A percentile compares a stretch with the other conserved stretches of the same genome.
Evolutionary conservation across 495 filamentous ascomycete genomes (phyloP).

Genomic region (Xylaria longipes): DNA sequence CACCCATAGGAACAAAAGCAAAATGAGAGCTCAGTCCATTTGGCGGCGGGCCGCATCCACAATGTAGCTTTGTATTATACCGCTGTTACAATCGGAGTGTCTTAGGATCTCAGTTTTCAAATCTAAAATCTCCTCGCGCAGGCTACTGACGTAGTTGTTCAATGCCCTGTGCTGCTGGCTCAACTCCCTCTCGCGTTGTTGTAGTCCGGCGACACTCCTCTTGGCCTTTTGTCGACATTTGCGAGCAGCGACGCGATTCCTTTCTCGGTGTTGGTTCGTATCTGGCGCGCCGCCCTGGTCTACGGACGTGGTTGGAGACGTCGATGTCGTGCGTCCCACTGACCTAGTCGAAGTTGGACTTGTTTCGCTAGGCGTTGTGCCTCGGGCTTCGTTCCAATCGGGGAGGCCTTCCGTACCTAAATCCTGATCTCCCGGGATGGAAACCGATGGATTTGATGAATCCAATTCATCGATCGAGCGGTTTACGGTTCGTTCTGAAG

Average conservation of each 20-base stretch:
- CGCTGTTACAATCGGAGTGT: slow-evolving; percentile 59
- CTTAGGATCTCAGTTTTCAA: slow-evolving; percentile 61
- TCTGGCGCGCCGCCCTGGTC: slow-evolving; percentile 10
- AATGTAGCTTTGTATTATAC: slow-evolving; percentile 58
- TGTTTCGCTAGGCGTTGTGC: not conserved
- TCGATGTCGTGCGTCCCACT: not conserved
- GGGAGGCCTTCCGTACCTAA: not conserved
- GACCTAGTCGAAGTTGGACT: not conserved
- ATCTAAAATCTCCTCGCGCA: slow-evolving; percentile 55
- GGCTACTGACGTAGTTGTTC: slow-evolving; percentile 37
- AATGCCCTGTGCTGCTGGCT: slow-evolving; percentile 34
- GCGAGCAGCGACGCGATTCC: slow-evolving; percentile 70
- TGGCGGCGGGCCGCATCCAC: slow-evolving; percentile 45
- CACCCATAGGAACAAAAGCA: not conserved
- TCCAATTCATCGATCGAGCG: not conserved
- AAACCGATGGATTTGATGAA: not conserved
- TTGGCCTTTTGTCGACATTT: slow-evolving; percentile 77
- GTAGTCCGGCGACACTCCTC: slow-evolving; percentile 56
- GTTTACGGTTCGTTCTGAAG: not conserved
- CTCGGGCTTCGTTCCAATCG: not conserved
- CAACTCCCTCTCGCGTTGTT: slow-evolving; percentile 40
- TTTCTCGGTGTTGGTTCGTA: slow-evolving; percentile 48
- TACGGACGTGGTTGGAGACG: not conserved
- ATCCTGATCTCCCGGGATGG: not conserved
- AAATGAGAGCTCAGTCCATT: not conserved